Conservation (phyloP, 495 filamentous ascomycete genomes). For the Bacidia gigantensis region DNA sequence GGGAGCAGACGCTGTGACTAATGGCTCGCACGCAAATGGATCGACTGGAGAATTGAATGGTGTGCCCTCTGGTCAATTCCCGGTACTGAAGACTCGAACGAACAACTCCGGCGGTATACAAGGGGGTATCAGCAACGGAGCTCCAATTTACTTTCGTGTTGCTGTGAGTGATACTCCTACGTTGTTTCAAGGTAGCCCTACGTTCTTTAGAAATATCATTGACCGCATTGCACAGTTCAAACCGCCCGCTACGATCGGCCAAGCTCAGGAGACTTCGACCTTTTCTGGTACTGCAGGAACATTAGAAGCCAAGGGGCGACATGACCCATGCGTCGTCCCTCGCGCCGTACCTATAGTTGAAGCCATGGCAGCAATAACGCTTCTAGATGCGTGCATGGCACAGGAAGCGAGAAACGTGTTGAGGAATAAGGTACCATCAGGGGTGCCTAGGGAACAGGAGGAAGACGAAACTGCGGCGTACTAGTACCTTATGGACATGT, state of each 20-base stretch:
- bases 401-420: constrained; percentile 53
- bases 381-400: constrained; percentile 84
- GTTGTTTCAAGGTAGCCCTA: too few species aligned
- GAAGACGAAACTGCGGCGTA: background rate
- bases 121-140: constrained; percentile 92
- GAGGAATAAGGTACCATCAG: background rate
- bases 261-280: constrained; percentile 72
- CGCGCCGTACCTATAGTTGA: constrained; percentile 93
- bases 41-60: constrained; percentile 23
- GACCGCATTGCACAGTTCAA: too few species aligned
- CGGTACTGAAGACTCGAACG: constrained; percentile 67
- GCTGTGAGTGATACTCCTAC: too few species aligned
- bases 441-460: background rate
- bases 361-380: constrained; percentile 79
- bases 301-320: constrained; percentile 85
- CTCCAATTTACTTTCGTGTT: constrained; percentile 86
- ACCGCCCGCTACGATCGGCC: constrained; percentile 86
- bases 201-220: too few species aligned
- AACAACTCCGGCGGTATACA: constrained; percentile 97
- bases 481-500: too few species aligned
- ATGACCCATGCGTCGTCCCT: constrained; percentile 63
- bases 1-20: constrained; percentile 18
- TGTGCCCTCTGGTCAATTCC: constrained; percentile 25
- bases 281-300: constrained; percentile 65
- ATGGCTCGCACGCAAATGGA: constrained; percentile 16